Percentiles rank a stretch among this genome's conserved stretches.
Evolutionary conservation across 148 eudicot species (phyloP).

Genomic region (Rheum nobile): DNA sequence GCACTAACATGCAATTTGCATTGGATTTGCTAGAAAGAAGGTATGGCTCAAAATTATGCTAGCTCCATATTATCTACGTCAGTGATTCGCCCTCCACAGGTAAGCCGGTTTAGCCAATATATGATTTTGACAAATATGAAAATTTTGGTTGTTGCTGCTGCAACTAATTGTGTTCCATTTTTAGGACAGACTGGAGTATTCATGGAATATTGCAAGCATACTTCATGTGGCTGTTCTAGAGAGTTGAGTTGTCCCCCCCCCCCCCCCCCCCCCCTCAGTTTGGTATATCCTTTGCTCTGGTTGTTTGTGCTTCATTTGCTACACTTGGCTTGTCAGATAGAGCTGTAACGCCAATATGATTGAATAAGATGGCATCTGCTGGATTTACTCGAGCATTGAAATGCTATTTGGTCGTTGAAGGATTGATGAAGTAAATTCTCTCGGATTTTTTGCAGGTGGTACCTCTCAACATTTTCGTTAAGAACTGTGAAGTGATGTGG

Average conservation of each 20-base stretch:
- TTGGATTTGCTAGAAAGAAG: slow-evolving; percentile 56
- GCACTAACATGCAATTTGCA: not conserved
- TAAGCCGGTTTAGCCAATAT: slow-evolving; percentile 17
- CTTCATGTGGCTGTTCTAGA: slow-evolving; percentile 30
- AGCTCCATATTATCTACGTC: slow-evolving; percentile 34
- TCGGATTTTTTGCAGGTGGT: slow-evolving; percentile 38
- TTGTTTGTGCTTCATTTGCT: not conserved
- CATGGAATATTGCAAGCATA: slow-evolving; percentile 65
- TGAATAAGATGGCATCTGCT: not conserved
- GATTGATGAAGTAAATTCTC: not conserved
- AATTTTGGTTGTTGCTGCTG: not conserved
- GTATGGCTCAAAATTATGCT: slow-evolving; percentile 66
- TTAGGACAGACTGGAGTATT: slow-evolving; percentile 43
- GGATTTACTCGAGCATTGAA: not conserved
- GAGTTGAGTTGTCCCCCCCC: slow-evolving; percentile 19
- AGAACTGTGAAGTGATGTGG: slow-evolving; percentile 46
- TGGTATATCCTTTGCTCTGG: slow-evolving; percentile 35
- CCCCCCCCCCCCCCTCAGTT: no score
- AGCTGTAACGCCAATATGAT: not conserved
- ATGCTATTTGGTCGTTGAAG: not conserved
- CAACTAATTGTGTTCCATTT: slow-evolving; percentile 1
- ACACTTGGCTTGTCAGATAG: not conserved
- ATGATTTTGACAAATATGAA: not conserved
- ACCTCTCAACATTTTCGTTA: slow-evolving; percentile 46
- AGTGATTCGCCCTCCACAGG: slow-evolving; percentile 34